These are phyloP conservation scores for Fusarium sp. DNA, from an alignment of 2,329 filamentous ascomycete species.

Conservation along the genomic window DNA sequence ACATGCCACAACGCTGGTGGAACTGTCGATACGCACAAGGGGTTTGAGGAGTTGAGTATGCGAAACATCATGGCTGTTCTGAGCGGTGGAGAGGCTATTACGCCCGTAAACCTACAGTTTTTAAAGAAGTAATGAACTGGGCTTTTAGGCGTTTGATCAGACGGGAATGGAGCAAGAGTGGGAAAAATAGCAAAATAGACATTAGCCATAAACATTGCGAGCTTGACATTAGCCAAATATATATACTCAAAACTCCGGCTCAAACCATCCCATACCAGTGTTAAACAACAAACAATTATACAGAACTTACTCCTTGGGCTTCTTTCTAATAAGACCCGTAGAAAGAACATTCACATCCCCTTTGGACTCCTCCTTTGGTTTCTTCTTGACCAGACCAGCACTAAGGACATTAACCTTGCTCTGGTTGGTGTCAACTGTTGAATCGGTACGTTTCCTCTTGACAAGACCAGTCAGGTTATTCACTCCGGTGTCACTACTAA, in stretches of 20 bases:
- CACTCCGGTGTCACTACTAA: conserved; percentile 43
- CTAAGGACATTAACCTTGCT: conserved; percentile 61
- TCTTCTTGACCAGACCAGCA: conserved; percentile 65
- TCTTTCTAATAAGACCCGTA: conserved; percentile 67
- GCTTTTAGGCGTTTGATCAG: conserved; percentile 14
- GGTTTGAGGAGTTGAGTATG: conserved; percentile 75
- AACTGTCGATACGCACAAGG: conserved; percentile 73
- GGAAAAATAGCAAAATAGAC: conserved; percentile 6
- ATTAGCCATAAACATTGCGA: background rate
- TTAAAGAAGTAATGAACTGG: conserved; percentile 48
- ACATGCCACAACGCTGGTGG: conserved; percentile 77
- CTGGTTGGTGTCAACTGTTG: conserved; percentile 32
- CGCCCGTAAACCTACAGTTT: conserved; percentile 72
- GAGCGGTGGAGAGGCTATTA: conserved; percentile 62
- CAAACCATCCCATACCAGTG: conserved; percentile 22
- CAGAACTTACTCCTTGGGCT: conserved; percentile 59
- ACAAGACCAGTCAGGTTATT: conserved; percentile 64
- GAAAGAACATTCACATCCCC: conserved; percentile 61
- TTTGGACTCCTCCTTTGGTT: conserved; percentile 58
- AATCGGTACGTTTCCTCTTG: conserved; percentile 59
- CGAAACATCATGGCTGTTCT: conserved; percentile 73
- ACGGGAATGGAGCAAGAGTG: background rate
- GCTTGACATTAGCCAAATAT: conserved; percentile 17
- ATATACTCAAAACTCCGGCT: conserved; percentile 36
- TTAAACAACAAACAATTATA: conserved; percentile 5